Base-by-base conservation (phyloP, 2,329 filamentous ascomycete species). In the Stachybotrys chartarum region DNA sequence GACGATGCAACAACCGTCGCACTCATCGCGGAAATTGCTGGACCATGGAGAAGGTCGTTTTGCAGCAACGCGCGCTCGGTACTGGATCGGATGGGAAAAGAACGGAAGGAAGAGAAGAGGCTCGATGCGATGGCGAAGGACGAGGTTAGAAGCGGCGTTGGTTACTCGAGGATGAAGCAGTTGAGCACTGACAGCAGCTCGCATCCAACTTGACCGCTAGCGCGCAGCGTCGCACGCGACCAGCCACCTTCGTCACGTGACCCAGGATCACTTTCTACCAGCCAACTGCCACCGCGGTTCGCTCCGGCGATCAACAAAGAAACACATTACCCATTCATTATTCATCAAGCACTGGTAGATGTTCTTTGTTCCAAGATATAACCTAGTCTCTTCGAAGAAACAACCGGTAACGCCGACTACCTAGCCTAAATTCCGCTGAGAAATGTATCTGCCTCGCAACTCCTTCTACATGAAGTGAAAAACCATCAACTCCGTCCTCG, bases 1-100 rank as follows among this genome's bases (percentile, higher is more conserved):
- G 70, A 71, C 68, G 70, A 70, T 70, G 71, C 72, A 72, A 72
- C 70, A 57, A 58, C 59, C 61, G 70, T 72, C 69, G 70, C 72
- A 69, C 64, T 68, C 70, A 72, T 65, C 69, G 62, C 61, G 56
- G 58, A 55, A 59, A 57, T 64, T 58, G 64, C 64, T 65, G 64
- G 63, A 60, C 63, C 71, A 74, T 74, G 64, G 61, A 59, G 63
- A 62, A 59, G 58, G 59, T 35, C 58, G 47, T 24, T 24, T 24
- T 59, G 54, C 39, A 49, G 60, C 57, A 51, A 55, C 58, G 58
- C 51, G 50, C 55, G 52, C 54, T 60, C 55, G 54, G 56, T 57
- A 54, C 53, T 47, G 14, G 35, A 14, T 42, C 35, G 14, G 35
- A 6, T 24, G 24, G 24, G 4, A 24, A 24, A 24, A 24, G 24